These are phyloP conservation scores for Chaetomium cochliodes DNA, from an alignment of 495 filamentous ascomycete genomes.

Conservation along the genomic window DNA sequence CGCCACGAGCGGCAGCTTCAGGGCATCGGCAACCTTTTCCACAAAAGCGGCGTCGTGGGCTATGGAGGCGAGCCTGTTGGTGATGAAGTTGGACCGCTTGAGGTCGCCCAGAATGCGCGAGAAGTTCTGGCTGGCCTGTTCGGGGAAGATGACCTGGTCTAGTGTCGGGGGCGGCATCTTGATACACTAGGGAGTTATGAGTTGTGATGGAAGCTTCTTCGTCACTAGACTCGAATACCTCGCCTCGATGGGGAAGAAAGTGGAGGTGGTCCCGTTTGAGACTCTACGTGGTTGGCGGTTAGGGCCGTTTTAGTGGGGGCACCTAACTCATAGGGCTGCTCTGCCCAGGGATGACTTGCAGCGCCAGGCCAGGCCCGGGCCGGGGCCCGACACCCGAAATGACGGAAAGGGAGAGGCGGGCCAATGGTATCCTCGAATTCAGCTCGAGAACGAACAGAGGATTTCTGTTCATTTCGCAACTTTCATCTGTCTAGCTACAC, in stretches of 20 bases:
- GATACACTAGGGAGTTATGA: background rate
- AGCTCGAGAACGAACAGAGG: too few relatives aligned
- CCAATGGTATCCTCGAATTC: too few relatives aligned
- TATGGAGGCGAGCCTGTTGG: conserved; percentile 76
- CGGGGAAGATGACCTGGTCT: conserved; percentile 50
- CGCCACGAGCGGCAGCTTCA: conserved; percentile 74
- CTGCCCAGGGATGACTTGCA: background rate
- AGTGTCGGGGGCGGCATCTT: conserved; percentile 31
- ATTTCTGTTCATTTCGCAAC: too few relatives aligned
- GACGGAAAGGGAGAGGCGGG: too few relatives aligned
- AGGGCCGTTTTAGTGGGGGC: too few relatives aligned
- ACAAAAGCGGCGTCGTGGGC: conserved; percentile 67
- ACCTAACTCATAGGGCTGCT: background rate
- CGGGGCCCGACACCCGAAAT: background rate
- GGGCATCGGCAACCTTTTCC: conserved; percentile 48
- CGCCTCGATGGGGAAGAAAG: too few relatives aligned
- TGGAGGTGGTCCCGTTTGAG: too few relatives aligned
- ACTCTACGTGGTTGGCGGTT: too few relatives aligned
- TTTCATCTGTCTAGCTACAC: too few relatives aligned
- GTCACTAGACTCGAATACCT: too few relatives aligned
- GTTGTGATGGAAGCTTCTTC: background rate
- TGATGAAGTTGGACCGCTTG: conserved; percentile 68
- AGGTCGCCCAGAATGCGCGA: conserved; percentile 56
- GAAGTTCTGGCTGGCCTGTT: conserved; percentile 54
- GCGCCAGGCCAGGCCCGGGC: background rate